Evolutionary conservation across 768 basidiomycete genomes (phyloP).

Genomic region (Rhodotorula toruloides): DNA sequence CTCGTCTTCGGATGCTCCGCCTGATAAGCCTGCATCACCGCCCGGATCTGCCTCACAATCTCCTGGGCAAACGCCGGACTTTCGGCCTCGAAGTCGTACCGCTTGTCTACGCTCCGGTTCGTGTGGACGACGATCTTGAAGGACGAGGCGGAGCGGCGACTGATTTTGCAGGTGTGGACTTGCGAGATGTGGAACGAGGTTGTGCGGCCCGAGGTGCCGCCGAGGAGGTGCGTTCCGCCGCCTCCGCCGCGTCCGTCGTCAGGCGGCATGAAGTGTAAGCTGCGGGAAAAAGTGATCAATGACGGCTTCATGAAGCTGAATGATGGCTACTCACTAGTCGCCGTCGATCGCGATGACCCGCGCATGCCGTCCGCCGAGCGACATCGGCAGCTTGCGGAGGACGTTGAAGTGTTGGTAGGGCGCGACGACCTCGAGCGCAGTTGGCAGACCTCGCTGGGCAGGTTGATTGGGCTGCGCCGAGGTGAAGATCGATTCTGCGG

Average conservation of each 20-base stretch:
- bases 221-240: conserved; percentile 46
- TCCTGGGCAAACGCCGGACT: conserved; percentile 69
- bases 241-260: conserved; percentile 86
- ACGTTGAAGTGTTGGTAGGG: conserved; percentile 72
- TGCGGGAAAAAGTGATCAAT: background rate
- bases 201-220: conserved; percentile 64
- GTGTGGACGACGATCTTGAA: conserved; percentile 81
- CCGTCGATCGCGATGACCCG: conserved; percentile 90
- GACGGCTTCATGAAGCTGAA: background rate
- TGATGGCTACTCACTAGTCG: conserved; percentile 54
- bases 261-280: conserved; percentile 44
- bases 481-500: conserved; percentile 71
- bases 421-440: conserved; percentile 49
- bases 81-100: conserved; percentile 97
- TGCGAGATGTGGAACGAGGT: conserved; percentile 86
- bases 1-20: background rate
- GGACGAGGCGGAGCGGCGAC: conserved; percentile 63
- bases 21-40: conserved; percentile 1
- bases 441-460: no score
- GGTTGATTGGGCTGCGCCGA: conserved; percentile 46
- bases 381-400: conserved; percentile 89
- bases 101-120: conserved; percentile 60
- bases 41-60: conserved; percentile 44
- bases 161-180: conserved; percentile 76
- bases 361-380: conserved; percentile 75